phyloP scores from a whole-genome alignment of 345 rosid genomes.

The Trapa incisa region DNA sequence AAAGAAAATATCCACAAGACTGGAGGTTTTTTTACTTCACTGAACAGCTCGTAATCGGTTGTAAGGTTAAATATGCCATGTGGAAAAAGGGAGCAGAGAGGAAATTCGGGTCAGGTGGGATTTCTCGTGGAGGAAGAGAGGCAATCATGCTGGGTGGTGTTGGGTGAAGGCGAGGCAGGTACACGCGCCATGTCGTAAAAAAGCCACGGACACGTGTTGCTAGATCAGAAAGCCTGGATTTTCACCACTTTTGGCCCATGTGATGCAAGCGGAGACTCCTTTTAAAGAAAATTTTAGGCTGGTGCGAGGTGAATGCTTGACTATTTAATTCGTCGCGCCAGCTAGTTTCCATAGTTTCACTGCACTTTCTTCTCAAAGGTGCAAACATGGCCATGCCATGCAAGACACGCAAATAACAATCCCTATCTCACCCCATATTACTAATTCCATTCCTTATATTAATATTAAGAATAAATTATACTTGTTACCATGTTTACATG shows the following conservation, averaged over 20 bases:
- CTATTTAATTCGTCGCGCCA: too few relatives aligned
- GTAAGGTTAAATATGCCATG: too few relatives aligned
- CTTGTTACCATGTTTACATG: too few relatives aligned
- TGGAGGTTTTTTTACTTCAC: too few relatives aligned
- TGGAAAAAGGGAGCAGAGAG: too few relatives aligned
- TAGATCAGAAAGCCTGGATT: neutral
- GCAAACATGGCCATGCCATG: neutral
- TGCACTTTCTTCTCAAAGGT: neutral
- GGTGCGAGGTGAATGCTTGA: neutral
- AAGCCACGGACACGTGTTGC: constrained; percentile 10
- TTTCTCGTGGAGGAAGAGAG: neutral
- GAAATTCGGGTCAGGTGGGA: too few relatives aligned
- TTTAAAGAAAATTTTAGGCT: neutral
- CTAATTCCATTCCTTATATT: neutral
- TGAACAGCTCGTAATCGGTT: too few relatives aligned
- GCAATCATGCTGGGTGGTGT: too few relatives aligned
- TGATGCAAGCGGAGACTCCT: neutral
- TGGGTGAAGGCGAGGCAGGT: neutral
- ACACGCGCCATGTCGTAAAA: constrained; percentile 2
- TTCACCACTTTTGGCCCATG: constrained; percentile 1
- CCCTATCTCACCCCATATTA: neutral
- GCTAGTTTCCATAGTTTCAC: too few relatives aligned
- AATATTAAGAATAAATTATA: too few relatives aligned
- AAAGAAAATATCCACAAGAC: too few relatives aligned
- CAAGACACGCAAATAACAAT: neutral